Conservation (phyloP, 2,329 filamentous ascomycete species). For the Chrysoporthe cubensis region DNA sequence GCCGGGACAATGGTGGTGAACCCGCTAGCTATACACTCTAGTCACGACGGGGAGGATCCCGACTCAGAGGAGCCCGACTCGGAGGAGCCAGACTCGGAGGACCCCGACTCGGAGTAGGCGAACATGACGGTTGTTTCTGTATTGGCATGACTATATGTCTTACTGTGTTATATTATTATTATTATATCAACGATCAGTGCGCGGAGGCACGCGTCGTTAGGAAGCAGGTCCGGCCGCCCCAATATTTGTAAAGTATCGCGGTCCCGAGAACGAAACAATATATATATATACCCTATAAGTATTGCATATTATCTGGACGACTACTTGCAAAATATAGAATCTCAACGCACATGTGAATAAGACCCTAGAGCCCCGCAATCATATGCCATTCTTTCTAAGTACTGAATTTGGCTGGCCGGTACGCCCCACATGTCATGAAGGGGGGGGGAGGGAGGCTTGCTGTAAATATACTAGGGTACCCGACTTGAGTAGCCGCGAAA, state of each 20-base stretch:
- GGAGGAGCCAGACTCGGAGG: not conserved
- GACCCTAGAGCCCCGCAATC: not conserved
- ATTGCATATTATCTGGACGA: not conserved
- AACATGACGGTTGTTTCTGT: not conserved
- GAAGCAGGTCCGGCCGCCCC: too few species aligned
- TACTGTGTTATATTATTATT: not conserved
- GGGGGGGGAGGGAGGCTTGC: not conserved
- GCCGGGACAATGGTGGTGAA: conserved; percentile 12
- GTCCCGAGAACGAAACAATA: too few species aligned
- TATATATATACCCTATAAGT: not conserved
- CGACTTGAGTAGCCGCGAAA: not conserved
- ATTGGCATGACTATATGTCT: not conserved
- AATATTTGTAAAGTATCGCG: too few species aligned
- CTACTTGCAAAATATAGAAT: not conserved
- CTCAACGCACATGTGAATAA: not conserved
- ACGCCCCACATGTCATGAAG: not conserved
- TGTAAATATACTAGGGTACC: not conserved
- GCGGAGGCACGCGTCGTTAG: too few species aligned
- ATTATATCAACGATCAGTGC: not conserved
- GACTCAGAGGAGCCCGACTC: not conserved
- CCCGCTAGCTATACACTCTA: not conserved
- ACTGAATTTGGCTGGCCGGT: not conserved
- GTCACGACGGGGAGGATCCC: not conserved
- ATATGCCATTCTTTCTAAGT: not conserved
- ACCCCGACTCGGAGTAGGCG: not conserved